Evolutionary conservation across 495 filamentous ascomycete species (phyloP).

Genomic region (Parmelia sp.): DNA sequence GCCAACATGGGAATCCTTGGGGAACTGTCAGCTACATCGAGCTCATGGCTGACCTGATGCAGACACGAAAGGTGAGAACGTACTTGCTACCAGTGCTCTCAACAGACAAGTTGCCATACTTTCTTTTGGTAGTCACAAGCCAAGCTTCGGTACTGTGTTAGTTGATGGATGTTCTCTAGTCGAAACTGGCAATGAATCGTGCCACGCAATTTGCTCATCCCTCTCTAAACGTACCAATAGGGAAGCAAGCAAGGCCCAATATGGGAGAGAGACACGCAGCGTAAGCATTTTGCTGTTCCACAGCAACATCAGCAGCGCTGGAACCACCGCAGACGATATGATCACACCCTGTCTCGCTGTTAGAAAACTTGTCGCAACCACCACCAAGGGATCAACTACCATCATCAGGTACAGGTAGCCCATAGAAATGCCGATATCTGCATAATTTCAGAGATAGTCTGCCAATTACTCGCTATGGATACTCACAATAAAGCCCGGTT

Average conservation of each 20-base stretch:
- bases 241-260: constrained; percentile 65
- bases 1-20: constrained; percentile 74
- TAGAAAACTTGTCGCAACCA: not conserved
- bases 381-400: constrained; percentile 26
- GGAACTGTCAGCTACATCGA: not conserved
- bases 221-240: constrained; percentile 42
- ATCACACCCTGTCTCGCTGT: constrained; percentile 56
- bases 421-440: constrained; percentile 56
- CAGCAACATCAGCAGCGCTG: constrained; percentile 70
- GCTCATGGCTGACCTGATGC: not conserved
- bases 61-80: constrained; percentile 19
- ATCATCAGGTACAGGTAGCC: constrained; percentile 81
- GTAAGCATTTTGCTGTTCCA: constrained; percentile 80
- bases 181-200: not conserved
- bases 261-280: constrained; percentile 68
- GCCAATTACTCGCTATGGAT: constrained; percentile 27
- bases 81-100: constrained; percentile 69
- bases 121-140: constrained; percentile 79
- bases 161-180: not conserved
- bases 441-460: not conserved
- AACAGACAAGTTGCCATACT: constrained; percentile 69
- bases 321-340: constrained; percentile 78
- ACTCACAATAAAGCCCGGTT: constrained; percentile 62
- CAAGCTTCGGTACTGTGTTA: constrained; percentile 47
- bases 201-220: no score